Evolutionary conservation across 441 rosid species (phyloP).

Genomic region (Euphorbia celastroides): DNA sequence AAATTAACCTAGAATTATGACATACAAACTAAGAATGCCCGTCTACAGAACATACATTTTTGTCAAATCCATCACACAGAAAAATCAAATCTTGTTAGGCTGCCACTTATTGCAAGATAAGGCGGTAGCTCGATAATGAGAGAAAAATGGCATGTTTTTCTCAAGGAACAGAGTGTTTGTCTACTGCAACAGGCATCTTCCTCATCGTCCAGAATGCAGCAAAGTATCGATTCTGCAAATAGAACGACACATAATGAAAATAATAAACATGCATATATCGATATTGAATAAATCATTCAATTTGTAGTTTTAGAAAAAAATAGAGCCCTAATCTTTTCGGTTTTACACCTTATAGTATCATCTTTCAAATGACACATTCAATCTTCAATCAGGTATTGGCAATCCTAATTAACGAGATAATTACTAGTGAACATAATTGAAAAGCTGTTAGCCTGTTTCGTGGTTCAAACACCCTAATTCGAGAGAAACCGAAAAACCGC

Average conservation of each 20-base stretch:
- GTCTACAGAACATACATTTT: too few relatives aligned
- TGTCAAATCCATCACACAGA: slow-evolving; percentile 93
- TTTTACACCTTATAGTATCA: too few relatives aligned
- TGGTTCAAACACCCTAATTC: background rate
- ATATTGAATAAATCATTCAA: too few relatives aligned
- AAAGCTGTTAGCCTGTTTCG: background rate
- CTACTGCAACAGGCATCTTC: slow-evolving; percentile 39
- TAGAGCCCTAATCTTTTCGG: too few relatives aligned
- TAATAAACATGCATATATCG: too few relatives aligned
- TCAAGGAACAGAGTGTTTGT: slow-evolving; percentile 17
- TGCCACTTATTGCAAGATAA: too few relatives aligned
- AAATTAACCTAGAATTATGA: too few relatives aligned
- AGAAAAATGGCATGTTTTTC: too few relatives aligned
- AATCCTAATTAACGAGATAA: background rate
- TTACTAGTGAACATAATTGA: background rate
- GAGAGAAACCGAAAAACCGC: too few relatives aligned
- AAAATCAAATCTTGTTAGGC: slow-evolving; percentile 18
- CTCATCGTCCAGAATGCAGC: slow-evolving; percentile 92
- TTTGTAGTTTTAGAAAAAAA: too few relatives aligned
- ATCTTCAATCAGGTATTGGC: background rate
- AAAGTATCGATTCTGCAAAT: slow-evolving; percentile 66
- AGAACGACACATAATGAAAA: background rate
- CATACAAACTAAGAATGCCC: too few relatives aligned
- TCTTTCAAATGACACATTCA: background rate
- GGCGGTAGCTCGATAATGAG: too few relatives aligned